A percentile compares a stretch with the other conserved stretches of the same genome.
Evolutionary conservation across 495 filamentous ascomycete species (phyloP).

Genomic region (Parachaetomium inaequale): DNA sequence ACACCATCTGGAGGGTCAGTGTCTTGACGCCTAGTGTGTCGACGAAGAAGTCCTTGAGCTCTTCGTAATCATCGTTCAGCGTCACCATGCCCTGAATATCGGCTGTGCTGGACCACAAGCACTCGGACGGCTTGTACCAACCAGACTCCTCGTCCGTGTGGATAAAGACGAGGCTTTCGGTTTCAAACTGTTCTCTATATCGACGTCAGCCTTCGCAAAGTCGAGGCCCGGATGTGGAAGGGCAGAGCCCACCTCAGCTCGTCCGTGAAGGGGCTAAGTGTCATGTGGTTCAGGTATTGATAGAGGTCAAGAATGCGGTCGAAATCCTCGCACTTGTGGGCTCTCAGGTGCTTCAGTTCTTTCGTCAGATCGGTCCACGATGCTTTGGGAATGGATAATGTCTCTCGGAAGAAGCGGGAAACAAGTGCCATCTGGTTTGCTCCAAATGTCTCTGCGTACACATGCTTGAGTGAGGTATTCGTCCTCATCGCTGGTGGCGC

Average conservation of each 20-base stretch:
- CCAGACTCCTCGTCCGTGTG: conserved; percentile 9
- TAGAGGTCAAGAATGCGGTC: background rate
- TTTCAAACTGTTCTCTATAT: conserved; percentile 12
- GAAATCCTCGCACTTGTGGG: background rate
- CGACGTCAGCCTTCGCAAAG: background rate
- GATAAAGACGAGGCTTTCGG: conserved; percentile 29
- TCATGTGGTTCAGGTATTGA: conserved; percentile 1
- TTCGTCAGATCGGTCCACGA: too few relatives aligned
- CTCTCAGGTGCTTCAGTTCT: background rate
- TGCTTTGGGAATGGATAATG: background rate
- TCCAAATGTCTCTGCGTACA: conserved; percentile 4
- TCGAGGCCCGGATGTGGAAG: background rate
- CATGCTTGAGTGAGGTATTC: conserved; percentile 1
- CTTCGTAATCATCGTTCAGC: conserved; percentile 35
- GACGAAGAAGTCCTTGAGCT: conserved; percentile 38
- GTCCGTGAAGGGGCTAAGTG: background rate
- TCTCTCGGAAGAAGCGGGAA: conserved; percentile 17
- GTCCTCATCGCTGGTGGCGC: conserved; percentile 15
- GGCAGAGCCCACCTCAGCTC: conserved; percentile 5
- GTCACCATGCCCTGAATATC: conserved; percentile 36
- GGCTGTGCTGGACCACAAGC: conserved; percentile 41
- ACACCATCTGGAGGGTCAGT: conserved; percentile 34
- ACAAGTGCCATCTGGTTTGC: background rate
- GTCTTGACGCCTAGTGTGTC: conserved; percentile 32
- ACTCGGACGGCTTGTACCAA: conserved; percentile 37